Evolutionary conservation across 331 rosid genomes (phyloP).

Genomic region (Pyrus hybrid): DNA sequence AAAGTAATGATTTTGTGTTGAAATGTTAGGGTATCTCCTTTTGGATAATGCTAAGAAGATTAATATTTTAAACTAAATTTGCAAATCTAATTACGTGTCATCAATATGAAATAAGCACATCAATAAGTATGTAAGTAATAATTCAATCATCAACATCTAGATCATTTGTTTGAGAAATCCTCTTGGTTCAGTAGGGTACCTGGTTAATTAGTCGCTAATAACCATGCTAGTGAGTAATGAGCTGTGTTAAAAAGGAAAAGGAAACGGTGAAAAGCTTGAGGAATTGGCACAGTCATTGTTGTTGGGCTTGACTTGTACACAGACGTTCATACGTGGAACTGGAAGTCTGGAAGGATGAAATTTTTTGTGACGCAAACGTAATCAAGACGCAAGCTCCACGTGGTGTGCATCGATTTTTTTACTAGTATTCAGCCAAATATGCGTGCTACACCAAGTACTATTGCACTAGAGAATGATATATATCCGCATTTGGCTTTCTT

Average conservation of each 20-base stretch:
- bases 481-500: background rate
- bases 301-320: slow-evolving; percentile 15
- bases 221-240: background rate
- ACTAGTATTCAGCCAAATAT: background rate
- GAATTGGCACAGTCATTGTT: background rate
- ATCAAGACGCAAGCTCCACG: slow-evolving; percentile 29
- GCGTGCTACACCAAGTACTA: background rate
- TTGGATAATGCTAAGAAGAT: no score
- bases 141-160: no score
- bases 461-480: background rate
- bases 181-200: background rate
- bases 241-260: background rate
- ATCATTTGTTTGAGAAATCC: background rate
- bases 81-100: no score
- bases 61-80: no score
- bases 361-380: slow-evolving; percentile 13
- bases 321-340: slow-evolving; percentile 23
- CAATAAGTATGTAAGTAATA: no score
- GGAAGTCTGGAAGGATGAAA: background rate
- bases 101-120: no score
- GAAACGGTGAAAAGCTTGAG: background rate
- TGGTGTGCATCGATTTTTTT: background rate
- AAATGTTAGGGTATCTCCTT: background rate
- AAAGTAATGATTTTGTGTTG: background rate
- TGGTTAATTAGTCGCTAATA: background rate